Percentiles rank a stretch among this genome's conserved stretches.
phyloP scores from a whole-genome alignment of 495 filamentous ascomycete species.

The Echria macrotheca region DNA sequence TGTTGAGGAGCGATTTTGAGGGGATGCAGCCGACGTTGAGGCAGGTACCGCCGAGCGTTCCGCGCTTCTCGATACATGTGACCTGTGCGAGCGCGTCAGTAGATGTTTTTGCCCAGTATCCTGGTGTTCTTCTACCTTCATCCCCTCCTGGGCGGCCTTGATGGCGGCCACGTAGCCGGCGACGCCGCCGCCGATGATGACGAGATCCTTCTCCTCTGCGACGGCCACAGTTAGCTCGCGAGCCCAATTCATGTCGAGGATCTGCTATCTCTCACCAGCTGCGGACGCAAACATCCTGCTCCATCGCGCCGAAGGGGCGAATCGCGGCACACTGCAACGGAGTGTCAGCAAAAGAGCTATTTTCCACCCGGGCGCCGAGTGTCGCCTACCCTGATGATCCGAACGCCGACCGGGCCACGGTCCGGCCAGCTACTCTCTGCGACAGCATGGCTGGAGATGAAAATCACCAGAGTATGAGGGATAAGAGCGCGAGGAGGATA shows the following conservation, averaged over 20 bases:
- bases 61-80: slow-evolving; percentile 97
- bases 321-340: slow-evolving; percentile 46
- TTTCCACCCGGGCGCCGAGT: slow-evolving; percentile 14
- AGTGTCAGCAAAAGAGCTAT: slow-evolving; percentile 28
- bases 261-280: slow-evolving; percentile 53
- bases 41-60: slow-evolving; percentile 90
- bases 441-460: slow-evolving; percentile 56
- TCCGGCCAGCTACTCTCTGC: slow-evolving; percentile 60
- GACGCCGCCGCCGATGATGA: slow-evolving; percentile 96
- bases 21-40: slow-evolving; percentile 99
- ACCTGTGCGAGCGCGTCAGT: slow-evolving; percentile 55
- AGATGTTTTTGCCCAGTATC: slow-evolving; percentile 5
- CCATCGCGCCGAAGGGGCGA: slow-evolving; percentile 55
- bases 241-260: background rate
- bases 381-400: slow-evolving; percentile 46
- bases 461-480: slow-evolving; percentile 21
- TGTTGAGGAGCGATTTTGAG: slow-evolving; percentile 98
- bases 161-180: slow-evolving; percentile 98
- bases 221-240: slow-evolving; percentile 21
- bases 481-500: slow-evolving; percentile 18
- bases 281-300: slow-evolving; percentile 74
- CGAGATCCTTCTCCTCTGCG: slow-evolving; percentile 80
- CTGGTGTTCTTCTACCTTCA: slow-evolving; percentile 71
- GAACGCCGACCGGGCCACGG: slow-evolving; percentile 61
- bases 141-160: slow-evolving; percentile 94